Conservation (phyloP, 441 rosid species). For the Dalechampia spathulata region DNA sequence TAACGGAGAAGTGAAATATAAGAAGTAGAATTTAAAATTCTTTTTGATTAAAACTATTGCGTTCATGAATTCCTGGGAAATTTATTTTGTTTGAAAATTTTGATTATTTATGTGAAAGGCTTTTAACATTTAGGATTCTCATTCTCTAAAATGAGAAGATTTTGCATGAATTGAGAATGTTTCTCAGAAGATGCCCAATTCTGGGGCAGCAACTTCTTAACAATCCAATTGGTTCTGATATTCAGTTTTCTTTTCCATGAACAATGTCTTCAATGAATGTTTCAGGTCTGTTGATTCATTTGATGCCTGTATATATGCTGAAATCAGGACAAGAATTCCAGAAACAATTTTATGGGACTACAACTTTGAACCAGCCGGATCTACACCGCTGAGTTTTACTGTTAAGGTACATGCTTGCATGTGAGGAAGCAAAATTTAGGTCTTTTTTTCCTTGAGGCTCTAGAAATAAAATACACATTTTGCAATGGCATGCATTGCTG, state of each 20-base stretch:
- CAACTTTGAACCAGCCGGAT: conserved; percentile 84
- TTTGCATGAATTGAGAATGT: background rate
- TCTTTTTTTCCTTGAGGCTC: background rate
- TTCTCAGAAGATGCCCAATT: background rate
- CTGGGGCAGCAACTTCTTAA: background rate
- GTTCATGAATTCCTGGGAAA: too few relatives aligned
- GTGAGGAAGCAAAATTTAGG: background rate
- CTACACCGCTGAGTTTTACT: conserved; percentile 65
- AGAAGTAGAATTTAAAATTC: too few relatives aligned
- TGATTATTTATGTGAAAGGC: background rate
- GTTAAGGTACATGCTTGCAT: conserved; percentile 43
- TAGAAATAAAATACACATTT: background rate
- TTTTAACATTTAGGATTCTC: background rate
- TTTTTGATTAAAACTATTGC: too few relatives aligned
- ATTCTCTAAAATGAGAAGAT: background rate
- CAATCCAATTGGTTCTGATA: background rate
- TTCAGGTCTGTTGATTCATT: conserved; percentile 65
- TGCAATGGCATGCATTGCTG: background rate
- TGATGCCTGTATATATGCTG: conserved; percentile 78
- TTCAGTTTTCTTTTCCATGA: conserved; percentile 3
- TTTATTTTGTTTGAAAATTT: too few relatives aligned
- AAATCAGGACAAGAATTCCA: conserved; percentile 80
- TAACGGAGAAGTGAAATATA: too few relatives aligned
- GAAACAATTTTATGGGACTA: conserved; percentile 83
- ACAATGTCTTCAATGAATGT: background rate